Evolutionary conservation across 192 early-diverging fungal genomes (phyloP).

Genomic region (Backusella psychrophila): DNA sequence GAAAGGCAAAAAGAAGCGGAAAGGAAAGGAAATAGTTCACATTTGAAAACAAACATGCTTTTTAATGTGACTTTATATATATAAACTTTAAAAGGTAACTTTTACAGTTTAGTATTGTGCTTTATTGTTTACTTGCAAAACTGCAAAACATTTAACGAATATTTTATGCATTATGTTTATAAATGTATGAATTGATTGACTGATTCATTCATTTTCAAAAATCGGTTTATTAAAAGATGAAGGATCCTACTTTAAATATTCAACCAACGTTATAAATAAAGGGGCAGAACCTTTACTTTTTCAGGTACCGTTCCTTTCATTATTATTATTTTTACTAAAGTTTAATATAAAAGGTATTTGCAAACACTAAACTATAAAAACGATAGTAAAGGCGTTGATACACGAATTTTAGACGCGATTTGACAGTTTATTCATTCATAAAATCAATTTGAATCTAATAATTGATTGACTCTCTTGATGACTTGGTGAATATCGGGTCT

Average conservation of each 20-base stretch:
- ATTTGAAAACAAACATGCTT: neutral
- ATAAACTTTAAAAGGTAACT: neutral
- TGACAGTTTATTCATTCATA: no score
- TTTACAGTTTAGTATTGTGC: neutral
- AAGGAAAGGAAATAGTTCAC: neutral
- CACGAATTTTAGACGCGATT: no score
- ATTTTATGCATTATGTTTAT: neutral
- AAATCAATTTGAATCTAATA: neutral
- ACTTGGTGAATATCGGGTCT: conserved; percentile 57
- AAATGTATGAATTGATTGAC: neutral
- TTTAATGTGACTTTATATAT: neutral
- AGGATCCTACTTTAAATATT: neutral
- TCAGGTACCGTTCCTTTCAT: neutral
- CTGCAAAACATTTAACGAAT: neutral
- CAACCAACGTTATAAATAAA: neutral
- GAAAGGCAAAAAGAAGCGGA: neutral
- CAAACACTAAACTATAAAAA: no score
- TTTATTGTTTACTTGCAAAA: conserved; percentile 1
- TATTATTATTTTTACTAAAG: neutral
- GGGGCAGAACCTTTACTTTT: neutral
- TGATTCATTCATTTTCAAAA: neutral
- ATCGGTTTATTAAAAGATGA: neutral
- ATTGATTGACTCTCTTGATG: neutral
- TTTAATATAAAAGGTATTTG: neutral
- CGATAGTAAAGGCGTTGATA: no score